These are phyloP conservation scores for Cladosporium sphaerospermum DNA, from an alignment of 2,329 filamentous ascomycete genomes.

Conservation along the genomic window DNA sequence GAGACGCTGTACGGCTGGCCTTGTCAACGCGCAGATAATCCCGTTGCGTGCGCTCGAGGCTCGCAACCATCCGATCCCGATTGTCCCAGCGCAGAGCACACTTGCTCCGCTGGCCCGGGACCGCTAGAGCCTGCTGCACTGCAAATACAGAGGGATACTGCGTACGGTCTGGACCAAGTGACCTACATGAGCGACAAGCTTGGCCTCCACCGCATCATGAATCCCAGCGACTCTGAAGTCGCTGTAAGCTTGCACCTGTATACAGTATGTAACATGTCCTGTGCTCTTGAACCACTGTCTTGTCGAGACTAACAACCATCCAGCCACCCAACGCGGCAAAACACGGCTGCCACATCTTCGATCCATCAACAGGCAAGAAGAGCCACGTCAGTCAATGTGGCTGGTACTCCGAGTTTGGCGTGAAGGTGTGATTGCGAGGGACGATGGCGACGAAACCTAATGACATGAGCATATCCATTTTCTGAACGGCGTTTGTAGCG, in stretches of 20 bases:
- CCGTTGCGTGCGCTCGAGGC: constrained; percentile 17
- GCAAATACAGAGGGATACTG: constrained; percentile 59
- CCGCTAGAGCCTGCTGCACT: constrained; percentile 39
- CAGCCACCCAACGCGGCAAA: constrained; percentile 80
- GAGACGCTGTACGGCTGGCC: constrained; percentile 81
- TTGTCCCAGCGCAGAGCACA: constrained; percentile 24
- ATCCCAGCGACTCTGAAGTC: constrained; percentile 62
- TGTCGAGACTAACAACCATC: constrained; percentile 45
- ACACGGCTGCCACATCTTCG: constrained; percentile 75
- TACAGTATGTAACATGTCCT: constrained; percentile 37
- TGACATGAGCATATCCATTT: background rate
- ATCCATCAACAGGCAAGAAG: constrained; percentile 66
- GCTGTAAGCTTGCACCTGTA: constrained; percentile 72
- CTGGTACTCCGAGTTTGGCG: constrained; percentile 59
- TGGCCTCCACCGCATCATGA: constrained; percentile 76
- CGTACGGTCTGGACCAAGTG: constrained; percentile 65
- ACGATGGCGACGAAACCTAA: background rate
- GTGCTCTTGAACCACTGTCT: background rate
- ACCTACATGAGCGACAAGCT: constrained; percentile 88
- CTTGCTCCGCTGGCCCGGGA: constrained; percentile 32
- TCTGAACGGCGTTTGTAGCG: background rate
- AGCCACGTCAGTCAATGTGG: constrained; percentile 65
- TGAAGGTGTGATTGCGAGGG: constrained; percentile 18
- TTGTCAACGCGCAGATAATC: constrained; percentile 31
- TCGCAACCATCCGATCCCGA: constrained; percentile 20